These are phyloP conservation scores for Cylindrotheca fusiformis DNA, from an alignment of 108 stramenopile genomes.

Conservation along the genomic window DNA sequence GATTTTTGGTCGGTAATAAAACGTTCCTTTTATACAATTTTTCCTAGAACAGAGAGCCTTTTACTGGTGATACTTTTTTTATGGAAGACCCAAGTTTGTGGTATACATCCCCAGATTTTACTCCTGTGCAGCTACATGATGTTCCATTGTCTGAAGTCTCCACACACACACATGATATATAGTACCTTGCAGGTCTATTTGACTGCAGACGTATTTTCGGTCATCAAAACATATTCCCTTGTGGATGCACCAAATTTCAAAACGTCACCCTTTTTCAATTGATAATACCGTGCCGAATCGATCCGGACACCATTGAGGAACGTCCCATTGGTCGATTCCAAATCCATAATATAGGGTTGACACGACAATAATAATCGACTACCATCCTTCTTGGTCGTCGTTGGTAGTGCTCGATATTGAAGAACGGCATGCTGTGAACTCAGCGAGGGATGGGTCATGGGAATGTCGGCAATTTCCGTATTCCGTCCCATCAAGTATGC, in stretches of 20 bases:
- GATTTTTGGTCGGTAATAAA: too few species aligned
- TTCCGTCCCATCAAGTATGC: constrained; percentile 95
- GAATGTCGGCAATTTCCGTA: constrained; percentile 85
- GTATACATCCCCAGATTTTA: too few species aligned
- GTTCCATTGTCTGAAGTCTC: too few species aligned
- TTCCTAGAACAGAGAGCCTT: too few species aligned
- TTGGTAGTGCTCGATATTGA: constrained; percentile 84
- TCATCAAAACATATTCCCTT: constrained; percentile 94
- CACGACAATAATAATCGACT: constrained; percentile 51
- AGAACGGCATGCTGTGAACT: constrained; percentile 96
- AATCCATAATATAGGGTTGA: constrained; percentile 95
- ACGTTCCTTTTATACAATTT: too few species aligned
- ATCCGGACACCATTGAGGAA: constrained; percentile 89
- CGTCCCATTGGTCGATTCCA: constrained; percentile 95
- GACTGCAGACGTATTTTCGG: constrained; percentile 61
- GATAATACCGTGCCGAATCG: constrained; percentile 93
- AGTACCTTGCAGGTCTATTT: neutral
- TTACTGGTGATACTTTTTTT: too few species aligned
- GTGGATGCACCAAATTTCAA: constrained; percentile 85
- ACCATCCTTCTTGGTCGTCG: constrained; percentile 10
- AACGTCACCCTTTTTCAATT: constrained; percentile 90
- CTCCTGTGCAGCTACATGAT: too few species aligned
- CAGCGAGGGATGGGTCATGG: constrained; percentile 77
- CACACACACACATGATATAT: too few species aligned
- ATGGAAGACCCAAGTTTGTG: too few species aligned